Evolutionary conservation across 768 basidiomycete species (phyloP).

Genomic region (Exidia glandulosa): DNA sequence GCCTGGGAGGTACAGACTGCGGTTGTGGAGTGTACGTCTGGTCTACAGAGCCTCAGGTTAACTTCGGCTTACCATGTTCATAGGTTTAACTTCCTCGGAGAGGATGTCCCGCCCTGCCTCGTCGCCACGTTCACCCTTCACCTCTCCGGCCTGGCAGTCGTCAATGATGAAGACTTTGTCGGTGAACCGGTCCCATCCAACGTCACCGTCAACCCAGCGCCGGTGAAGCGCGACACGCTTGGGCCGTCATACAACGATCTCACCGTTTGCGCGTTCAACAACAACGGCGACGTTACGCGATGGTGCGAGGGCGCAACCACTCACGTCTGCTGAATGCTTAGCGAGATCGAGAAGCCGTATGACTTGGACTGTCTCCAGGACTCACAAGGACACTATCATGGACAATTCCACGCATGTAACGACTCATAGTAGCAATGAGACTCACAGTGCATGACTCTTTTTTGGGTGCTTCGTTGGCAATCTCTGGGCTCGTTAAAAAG

Average conservation of each 20-base stretch:
- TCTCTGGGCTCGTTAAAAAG: no score
- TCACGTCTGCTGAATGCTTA: background rate
- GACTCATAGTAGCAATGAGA: no score
- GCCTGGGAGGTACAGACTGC: background rate
- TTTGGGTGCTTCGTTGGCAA: no score
- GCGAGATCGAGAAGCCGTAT: background rate
- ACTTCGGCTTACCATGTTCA: background rate
- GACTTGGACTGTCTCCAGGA: background rate
- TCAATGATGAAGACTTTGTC: background rate
- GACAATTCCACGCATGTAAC: no score
- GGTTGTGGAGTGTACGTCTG: background rate
- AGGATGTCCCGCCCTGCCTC: background rate
- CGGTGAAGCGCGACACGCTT: background rate
- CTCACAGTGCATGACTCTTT: no score
- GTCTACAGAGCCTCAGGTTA: background rate
- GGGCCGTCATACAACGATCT: background rate
- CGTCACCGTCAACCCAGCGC: background rate
- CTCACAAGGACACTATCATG: background rate
- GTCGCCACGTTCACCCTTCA: background rate
- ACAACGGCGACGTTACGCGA: background rate
- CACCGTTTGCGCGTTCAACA: background rate
- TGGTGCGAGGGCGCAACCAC: background rate
- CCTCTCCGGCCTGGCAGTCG: background rate
- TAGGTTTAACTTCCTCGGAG: background rate
- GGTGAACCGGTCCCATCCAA: background rate